These are phyloP conservation scores for Tephrocybe sp. DNA, from an alignment of 768 basidiomycete genomes.

Conservation along the genomic window DNA sequence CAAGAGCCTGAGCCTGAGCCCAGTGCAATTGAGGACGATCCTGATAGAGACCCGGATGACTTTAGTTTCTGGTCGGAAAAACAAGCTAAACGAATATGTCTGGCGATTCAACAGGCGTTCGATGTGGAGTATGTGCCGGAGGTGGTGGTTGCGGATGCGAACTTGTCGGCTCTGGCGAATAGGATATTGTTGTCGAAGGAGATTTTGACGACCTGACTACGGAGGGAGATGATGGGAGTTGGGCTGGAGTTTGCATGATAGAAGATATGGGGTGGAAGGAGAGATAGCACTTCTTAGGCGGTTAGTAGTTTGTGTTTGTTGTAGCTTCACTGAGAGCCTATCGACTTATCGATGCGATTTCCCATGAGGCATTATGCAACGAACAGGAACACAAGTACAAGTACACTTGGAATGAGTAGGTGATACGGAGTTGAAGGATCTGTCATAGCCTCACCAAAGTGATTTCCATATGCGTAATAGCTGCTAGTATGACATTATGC, in stretches of 20 bases:
- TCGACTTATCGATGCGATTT: too few relatives aligned
- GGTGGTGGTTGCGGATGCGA: conserved; percentile 92
- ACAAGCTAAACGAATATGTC: conserved; percentile 88
- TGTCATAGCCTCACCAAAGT: too few relatives aligned
- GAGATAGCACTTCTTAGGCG: too few relatives aligned
- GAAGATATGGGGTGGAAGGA: neutral
- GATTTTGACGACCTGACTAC: conserved; percentile 31
- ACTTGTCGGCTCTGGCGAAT: conserved; percentile 79
- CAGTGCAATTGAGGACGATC: conserved; percentile 13
- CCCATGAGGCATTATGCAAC: too few relatives aligned
- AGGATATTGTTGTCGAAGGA: conserved; percentile 79
- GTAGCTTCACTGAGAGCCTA: too few relatives aligned
- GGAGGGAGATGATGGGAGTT: neutral
- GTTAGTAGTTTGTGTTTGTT: too few relatives aligned
- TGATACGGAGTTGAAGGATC: too few relatives aligned
- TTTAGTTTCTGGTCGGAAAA: conserved; percentile 90
- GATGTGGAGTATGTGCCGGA: conserved; percentile 86
- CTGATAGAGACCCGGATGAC: conserved; percentile 76
- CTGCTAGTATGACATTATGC: too few relatives aligned
- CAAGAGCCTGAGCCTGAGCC: too few relatives aligned
- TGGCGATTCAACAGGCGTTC: conserved; percentile 77
- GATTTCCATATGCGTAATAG: too few relatives aligned
- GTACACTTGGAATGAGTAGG: too few relatives aligned
- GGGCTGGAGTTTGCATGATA: neutral
- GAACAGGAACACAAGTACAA: too few relatives aligned